Evolutionary conservation across 2,329 filamentous ascomycete genomes (phyloP).

Genomic region (Zelopaecilomyces penicillatus): DNA sequence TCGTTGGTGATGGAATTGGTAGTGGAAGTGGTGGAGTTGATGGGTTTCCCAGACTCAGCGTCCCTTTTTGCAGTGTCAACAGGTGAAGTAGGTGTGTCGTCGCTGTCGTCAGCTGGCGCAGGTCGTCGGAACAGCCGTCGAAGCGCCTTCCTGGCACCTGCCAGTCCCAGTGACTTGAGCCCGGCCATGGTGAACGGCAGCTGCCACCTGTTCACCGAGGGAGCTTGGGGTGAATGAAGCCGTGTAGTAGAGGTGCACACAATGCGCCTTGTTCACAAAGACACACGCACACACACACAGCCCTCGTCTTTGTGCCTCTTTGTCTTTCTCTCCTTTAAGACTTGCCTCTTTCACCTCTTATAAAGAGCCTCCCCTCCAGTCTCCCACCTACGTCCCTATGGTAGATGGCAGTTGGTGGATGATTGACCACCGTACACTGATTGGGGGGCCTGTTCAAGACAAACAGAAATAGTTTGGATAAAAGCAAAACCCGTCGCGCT

Average conservation of each 20-base stretch:
- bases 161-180: constrained; percentile 22
- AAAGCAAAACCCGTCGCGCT: no score
- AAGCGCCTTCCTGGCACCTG: constrained; percentile 21
- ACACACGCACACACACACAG: no score
- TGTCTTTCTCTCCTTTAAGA: no score
- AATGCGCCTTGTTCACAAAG: no score
- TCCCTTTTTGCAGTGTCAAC: not conserved
- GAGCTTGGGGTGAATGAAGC: no score
- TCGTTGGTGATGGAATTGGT: not conserved
- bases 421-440: no score
- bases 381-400: not conserved
- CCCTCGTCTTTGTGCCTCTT: not conserved
- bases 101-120: constrained; percentile 15
- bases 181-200: constrained; percentile 14
- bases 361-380: not conserved
- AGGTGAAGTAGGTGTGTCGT: not conserved
- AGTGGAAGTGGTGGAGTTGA: not conserved
- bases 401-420: not conserved
- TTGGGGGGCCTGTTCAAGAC: no score
- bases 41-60: not conserved
- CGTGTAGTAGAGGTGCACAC: no score
- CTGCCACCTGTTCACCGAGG: no score
- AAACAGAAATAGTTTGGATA: no score
- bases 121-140: constrained; percentile 23
- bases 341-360: not conserved